Conservation (phyloP, 192 early-diverging fungal genomes). For the Martensiomyces pterosporus region DNA sequence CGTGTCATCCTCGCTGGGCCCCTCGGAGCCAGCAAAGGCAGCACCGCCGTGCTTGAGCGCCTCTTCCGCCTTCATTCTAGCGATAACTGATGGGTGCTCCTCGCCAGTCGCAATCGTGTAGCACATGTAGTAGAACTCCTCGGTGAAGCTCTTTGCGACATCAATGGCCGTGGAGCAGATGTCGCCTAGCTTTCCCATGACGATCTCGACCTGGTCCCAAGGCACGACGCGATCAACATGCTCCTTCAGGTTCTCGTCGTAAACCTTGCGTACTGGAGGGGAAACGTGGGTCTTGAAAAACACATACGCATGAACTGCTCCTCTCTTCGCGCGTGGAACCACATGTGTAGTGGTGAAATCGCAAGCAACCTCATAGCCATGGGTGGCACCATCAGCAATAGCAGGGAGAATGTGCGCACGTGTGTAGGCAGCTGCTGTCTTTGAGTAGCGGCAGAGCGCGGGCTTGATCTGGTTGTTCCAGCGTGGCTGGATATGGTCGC, state of each 20-base stretch:
- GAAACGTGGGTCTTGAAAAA: slow-evolving; percentile 16
- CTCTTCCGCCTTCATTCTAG: slow-evolving; percentile 7
- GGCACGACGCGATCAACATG: slow-evolving; percentile 47
- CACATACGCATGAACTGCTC: slow-evolving; percentile 17
- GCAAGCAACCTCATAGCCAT: slow-evolving; percentile 4
- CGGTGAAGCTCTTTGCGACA: slow-evolving; percentile 14
- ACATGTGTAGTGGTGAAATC: slow-evolving; percentile 24
- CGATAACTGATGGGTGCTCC: slow-evolving; percentile 32
- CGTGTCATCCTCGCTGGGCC: background rate
- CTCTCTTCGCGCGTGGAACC: slow-evolving; percentile 23
- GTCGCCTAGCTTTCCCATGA: background rate
- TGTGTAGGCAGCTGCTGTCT: slow-evolving; percentile 27
- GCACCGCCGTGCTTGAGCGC: no score
- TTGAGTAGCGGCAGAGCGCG: slow-evolving; percentile 22
- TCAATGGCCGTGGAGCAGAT: background rate
- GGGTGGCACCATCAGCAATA: slow-evolving; percentile 22
- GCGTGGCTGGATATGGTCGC: slow-evolving; percentile 28
- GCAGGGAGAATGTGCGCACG: slow-evolving; percentile 29
- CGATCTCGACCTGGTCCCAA: slow-evolving; percentile 31
- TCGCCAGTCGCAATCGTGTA: slow-evolving; percentile 43
- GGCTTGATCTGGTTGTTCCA: slow-evolving; percentile 43
- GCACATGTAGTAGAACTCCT: slow-evolving; percentile 45
- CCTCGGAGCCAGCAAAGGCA: no score
- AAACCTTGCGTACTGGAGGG: slow-evolving; percentile 20
- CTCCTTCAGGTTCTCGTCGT: slow-evolving; percentile 23